Conservation (phyloP, 2,329 filamentous ascomycete genomes). For the Aspergillus chevalieri region DNA sequence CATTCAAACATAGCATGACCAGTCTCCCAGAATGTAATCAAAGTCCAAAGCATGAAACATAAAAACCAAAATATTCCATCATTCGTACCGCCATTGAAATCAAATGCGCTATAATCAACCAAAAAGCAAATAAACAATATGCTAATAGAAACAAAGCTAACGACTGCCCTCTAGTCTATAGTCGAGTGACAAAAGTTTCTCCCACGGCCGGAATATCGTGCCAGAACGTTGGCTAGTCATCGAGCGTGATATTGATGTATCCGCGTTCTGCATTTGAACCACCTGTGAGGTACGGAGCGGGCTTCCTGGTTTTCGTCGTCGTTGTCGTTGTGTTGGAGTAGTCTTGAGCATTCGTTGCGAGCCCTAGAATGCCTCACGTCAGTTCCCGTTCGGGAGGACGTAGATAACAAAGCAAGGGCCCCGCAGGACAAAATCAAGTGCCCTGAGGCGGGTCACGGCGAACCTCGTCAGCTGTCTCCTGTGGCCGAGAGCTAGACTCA, state of each 20-base stretch:
- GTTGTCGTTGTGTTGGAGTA: too few relatives aligned
- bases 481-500: constrained; percentile 27
- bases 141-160: not conserved
- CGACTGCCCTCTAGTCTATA: constrained; percentile 30
- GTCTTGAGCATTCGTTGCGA: too few relatives aligned
- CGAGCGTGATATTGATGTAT: constrained; percentile 11
- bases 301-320: constrained; percentile 1
- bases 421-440: constrained; percentile 28
- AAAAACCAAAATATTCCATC: constrained; percentile 4
- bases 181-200: constrained; percentile 40
- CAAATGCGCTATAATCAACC: not conserved
- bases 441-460: constrained; percentile 42
- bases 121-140: not conserved
- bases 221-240: constrained; percentile 13
- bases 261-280: too few relatives aligned
- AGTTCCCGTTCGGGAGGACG: constrained; percentile 10
- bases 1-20: constrained; percentile 7
- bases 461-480: constrained; percentile 44
- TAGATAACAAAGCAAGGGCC: constrained; percentile 2
- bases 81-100: not conserved
- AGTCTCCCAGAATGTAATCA: constrained; percentile 4
- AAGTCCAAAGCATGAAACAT: not conserved
- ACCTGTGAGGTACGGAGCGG: not conserved
- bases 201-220: constrained; percentile 31
- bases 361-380: constrained; percentile 5